Evolutionary conservation across 2,329 filamentous ascomycete species (phyloP).

Genomic region (Albophoma yamanashiensis): DNA sequence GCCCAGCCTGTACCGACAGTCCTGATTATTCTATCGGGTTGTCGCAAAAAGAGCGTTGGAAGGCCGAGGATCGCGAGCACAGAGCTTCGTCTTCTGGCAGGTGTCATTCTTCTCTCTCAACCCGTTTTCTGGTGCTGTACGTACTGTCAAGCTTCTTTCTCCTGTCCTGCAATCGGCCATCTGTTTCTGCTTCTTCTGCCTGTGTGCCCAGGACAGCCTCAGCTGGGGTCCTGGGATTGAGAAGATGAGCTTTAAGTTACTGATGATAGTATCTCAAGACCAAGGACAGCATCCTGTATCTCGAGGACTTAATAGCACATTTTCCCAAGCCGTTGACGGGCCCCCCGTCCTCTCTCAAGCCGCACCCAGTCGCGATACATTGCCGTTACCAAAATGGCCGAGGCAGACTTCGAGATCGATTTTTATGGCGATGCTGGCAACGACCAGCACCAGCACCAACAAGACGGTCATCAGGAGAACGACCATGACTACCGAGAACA

Average conservation of each 20-base stretch:
- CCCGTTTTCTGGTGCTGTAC: conserved; percentile 35
- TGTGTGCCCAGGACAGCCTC: not conserved
- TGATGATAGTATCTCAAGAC: conserved; percentile 3
- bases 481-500: conserved; percentile 23
- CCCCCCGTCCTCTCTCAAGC: conserved; percentile 1
- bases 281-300: conserved; percentile 4
- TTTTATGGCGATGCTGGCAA: conserved; percentile 53
- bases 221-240: conserved; percentile 5
- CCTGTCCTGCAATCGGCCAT: conserved; percentile 1
- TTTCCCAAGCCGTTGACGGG: conserved; percentile 2
- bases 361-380: conserved; percentile 5
- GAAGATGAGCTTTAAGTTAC: conserved; percentile 7
- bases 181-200: conserved; percentile 9
- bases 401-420: conserved; percentile 64
- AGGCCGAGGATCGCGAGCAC: conserved; percentile 35
- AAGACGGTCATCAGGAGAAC: conserved; percentile 23
- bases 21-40: conserved; percentile 5
- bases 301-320: conserved; percentile 6
- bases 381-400: conserved; percentile 40
- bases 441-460: conserved; percentile 25
- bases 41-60: conserved; percentile 4
- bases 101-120: conserved; percentile 3
- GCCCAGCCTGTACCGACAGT: conserved; percentile 2
- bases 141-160: conserved; percentile 32
- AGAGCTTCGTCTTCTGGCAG: conserved; percentile 51